Conservation (phyloP, 805 yeast genomes). For the Dipodascus albidus region DNA sequence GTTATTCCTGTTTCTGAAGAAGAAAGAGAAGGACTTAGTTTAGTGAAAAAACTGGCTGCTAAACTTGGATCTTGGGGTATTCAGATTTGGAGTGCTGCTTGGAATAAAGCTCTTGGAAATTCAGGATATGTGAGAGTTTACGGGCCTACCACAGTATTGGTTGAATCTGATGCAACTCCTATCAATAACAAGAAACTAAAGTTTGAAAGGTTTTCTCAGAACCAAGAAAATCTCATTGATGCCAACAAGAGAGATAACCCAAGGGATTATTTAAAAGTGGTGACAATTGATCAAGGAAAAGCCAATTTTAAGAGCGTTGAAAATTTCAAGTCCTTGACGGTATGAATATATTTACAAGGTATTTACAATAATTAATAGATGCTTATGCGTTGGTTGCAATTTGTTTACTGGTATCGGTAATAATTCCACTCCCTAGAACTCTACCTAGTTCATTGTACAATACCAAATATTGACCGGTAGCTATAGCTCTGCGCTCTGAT, state of each 20-base stretch:
- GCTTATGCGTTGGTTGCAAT: too few species aligned
- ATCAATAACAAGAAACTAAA: not conserved
- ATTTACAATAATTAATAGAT: too few species aligned
- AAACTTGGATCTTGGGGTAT: not conserved
- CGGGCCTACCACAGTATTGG: not conserved
- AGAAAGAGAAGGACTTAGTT: not conserved
- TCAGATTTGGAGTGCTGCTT: not conserved
- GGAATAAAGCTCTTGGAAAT: not conserved
- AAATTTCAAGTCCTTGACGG: not conserved
- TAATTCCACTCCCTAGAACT: not conserved
- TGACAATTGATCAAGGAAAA: not conserved
- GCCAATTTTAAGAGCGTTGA: not conserved
- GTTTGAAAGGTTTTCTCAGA: not conserved
- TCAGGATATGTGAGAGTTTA: not conserved
- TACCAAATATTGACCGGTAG: slow-evolving; percentile 82
- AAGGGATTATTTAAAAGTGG: not conserved
- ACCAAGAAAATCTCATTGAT: not conserved
- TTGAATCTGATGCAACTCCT: not conserved
- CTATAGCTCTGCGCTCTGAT: slow-evolving; percentile 55
- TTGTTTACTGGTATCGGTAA: not conserved
- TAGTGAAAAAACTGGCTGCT: not conserved
- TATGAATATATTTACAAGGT: not conserved
- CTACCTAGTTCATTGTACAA: slow-evolving; percentile 33
- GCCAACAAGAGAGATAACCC: not conserved
- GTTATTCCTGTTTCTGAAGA: not conserved